Conservation (phyloP, 164 flowering plant genomes). For the Dillenia turbinata region DNA sequence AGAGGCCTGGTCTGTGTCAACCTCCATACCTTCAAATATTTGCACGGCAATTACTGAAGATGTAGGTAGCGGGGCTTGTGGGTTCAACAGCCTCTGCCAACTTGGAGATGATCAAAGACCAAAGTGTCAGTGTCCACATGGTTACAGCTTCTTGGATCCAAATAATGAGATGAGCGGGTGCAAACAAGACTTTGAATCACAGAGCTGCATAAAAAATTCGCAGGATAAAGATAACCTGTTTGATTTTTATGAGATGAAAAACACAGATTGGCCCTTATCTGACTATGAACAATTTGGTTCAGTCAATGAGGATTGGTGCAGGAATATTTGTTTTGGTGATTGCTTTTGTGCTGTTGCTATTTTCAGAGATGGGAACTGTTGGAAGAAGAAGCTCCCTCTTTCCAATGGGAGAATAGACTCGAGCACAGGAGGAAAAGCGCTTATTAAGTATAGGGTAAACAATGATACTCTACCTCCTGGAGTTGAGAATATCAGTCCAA, state of each 20-base stretch:
- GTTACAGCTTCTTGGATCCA: conserved; percentile 1
- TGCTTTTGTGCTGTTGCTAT: conserved; percentile 18
- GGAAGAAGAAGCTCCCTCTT: conserved; percentile 19
- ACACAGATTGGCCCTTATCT: conserved; percentile 7
- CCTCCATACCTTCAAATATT: too few relatives aligned
- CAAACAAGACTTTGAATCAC: neutral
- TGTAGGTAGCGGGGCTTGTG: too few relatives aligned
- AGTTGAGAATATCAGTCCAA: neutral
- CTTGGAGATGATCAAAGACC: neutral
- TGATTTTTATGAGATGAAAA: neutral
- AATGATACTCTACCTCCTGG: conserved; percentile 4
- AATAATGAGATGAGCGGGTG: conserved; percentile 1
- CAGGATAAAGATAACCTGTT: neutral
- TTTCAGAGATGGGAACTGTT: conserved; percentile 3
- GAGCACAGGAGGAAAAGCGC: conserved; percentile 3
- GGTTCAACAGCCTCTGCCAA: too few relatives aligned
- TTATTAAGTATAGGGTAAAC: conserved; percentile 11
- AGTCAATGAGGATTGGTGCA: conserved; percentile 5
- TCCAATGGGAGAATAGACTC: conserved; percentile 8
- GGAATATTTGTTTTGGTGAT: conserved; percentile 15
- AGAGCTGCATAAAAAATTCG: neutral
- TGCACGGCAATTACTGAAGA: too few relatives aligned
- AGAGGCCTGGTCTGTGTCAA: too few relatives aligned
- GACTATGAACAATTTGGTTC: neutral
- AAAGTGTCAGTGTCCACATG: neutral